A percentile compares a stretch with the other conserved stretches of the same genome.
phyloP scores from a whole-genome alignment of 176 grass and related monocot genomes.

The Triticum urartu region DNA sequence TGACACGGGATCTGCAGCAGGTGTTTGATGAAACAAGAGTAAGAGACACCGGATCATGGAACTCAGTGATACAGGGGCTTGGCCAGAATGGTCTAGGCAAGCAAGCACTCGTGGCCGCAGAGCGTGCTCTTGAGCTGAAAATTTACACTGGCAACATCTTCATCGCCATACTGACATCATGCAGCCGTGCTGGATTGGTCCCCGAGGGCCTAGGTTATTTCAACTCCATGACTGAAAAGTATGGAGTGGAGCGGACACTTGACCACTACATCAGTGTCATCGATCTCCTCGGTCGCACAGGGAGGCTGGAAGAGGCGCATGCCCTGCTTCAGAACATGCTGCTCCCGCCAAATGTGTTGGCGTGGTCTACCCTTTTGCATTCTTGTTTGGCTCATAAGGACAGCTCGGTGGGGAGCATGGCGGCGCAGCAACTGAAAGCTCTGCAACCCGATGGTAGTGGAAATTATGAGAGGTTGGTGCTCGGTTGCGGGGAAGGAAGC shows the following conservation, averaged over 20 bases:
- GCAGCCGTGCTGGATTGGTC: constrained; percentile 49
- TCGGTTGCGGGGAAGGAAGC: background rate
- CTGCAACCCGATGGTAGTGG: background rate
- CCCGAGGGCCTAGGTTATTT: constrained; percentile 46
- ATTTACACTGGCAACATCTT: constrained; percentile 51
- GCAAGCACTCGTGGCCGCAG: constrained; percentile 32
- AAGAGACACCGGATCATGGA: constrained; percentile 47
- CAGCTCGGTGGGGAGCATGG: constrained; percentile 22
- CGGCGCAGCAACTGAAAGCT: constrained; percentile 26
- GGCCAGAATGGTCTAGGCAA: constrained; percentile 48
- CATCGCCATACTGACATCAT: constrained; percentile 47
- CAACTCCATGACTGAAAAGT: constrained; percentile 39
- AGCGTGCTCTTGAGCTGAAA: constrained; percentile 30
- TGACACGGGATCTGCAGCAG: constrained; percentile 22
- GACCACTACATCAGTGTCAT: constrained; percentile 45
- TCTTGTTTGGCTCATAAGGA: constrained; percentile 46
- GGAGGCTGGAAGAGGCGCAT: constrained; percentile 46
- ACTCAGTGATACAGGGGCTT: constrained; percentile 60
- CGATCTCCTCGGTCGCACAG: constrained; percentile 51
- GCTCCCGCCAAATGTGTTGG: constrained; percentile 20
- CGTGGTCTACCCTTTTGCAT: constrained; percentile 60
- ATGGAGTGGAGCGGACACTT: constrained; percentile 36
- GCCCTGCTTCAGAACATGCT: constrained; percentile 36
- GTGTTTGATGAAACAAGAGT: constrained; percentile 44
- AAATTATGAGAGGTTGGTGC: constrained; percentile 37